Percentiles rank a stretch among this genome's conserved stretches.
Conservation (phyloP, 345 rosid genomes). For the Dipteronia sinensis region DNA sequence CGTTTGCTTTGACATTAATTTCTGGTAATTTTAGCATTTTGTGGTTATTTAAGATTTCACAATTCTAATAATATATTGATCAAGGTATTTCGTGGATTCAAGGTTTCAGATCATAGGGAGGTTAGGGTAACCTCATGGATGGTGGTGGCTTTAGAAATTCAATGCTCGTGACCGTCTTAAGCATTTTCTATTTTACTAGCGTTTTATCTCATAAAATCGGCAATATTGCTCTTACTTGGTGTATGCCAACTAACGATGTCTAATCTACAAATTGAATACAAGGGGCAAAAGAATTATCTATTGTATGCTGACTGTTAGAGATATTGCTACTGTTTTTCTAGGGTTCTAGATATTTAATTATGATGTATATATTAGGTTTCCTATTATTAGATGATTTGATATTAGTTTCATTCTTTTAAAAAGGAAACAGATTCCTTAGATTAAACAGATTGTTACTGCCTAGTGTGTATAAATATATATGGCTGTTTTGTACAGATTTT, state of each 20-base stretch:
- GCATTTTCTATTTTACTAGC: not conserved
- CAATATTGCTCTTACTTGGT: not conserved
- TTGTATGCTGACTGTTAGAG: not conserved
- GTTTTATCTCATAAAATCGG: not conserved
- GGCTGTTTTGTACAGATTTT: too few relatives aligned
- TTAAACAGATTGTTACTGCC: too few relatives aligned
- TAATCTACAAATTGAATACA: not conserved
- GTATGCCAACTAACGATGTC: not conserved
- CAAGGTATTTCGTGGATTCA: not conserved
- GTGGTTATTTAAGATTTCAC: not conserved
- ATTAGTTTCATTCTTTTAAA: too few relatives aligned
- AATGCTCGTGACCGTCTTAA: not conserved
- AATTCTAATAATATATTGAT: not conserved
- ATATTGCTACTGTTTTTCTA: too few relatives aligned
- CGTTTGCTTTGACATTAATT: not conserved
- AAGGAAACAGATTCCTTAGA: too few relatives aligned
- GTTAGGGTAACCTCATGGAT: not conserved
- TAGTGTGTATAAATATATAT: too few relatives aligned
- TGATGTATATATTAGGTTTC: too few relatives aligned
- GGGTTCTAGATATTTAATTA: too few relatives aligned
- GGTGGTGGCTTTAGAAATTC: not conserved
- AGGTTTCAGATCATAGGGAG: not conserved
- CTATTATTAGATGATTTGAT: too few relatives aligned
- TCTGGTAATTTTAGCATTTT: not conserved
- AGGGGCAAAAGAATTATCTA: not conserved